Percentiles rank a stretch among this genome's conserved stretches.
Evolutionary conservation across 768 basidiomycete species (phyloP).

Genomic region (Royoungia palumana): DNA sequence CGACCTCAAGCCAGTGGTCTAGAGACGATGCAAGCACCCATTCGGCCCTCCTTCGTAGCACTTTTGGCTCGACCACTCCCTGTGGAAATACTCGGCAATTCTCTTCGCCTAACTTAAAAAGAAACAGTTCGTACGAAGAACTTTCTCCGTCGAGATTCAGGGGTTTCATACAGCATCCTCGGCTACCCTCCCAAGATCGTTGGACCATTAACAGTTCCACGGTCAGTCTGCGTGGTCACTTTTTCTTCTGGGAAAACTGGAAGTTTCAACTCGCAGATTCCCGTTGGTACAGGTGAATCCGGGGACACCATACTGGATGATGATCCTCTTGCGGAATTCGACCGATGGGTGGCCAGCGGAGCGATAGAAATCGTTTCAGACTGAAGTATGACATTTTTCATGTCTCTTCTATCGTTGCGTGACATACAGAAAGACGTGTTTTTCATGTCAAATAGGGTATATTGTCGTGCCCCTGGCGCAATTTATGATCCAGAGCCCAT

Average conservation of each 20-base stretch:
- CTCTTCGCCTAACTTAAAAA: background rate
- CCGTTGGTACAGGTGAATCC: background rate
- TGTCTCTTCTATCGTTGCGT: too few species aligned
- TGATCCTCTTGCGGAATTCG: slow-evolving; percentile 64
- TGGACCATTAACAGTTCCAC: background rate
- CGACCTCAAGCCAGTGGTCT: slow-evolving; percentile 6
- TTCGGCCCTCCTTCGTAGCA: background rate
- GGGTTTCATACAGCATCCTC: slow-evolving; percentile 17
- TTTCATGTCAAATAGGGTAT: background rate
- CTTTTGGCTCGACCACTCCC: background rate
- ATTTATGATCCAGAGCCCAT: background rate
- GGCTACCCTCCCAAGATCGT: background rate
- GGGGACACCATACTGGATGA: slow-evolving; percentile 27
- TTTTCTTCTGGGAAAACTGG: background rate
- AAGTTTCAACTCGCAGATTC: background rate
- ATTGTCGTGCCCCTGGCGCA: background rate
- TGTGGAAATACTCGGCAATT: background rate
- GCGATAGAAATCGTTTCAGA: slow-evolving; percentile 49
- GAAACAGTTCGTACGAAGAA: slow-evolving; percentile 1
- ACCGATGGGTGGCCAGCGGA: slow-evolving; percentile 66
- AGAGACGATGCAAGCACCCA: slow-evolving; percentile 8
- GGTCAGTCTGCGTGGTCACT: background rate
- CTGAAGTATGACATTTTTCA: slow-evolving; percentile 3
- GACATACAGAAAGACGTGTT: background rate
- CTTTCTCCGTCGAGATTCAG: slow-evolving; percentile 27